These are phyloP conservation scores for Monosporozyma aquatica DNA, from an alignment of 805 yeast genomes.

Conservation along the genomic window DNA sequence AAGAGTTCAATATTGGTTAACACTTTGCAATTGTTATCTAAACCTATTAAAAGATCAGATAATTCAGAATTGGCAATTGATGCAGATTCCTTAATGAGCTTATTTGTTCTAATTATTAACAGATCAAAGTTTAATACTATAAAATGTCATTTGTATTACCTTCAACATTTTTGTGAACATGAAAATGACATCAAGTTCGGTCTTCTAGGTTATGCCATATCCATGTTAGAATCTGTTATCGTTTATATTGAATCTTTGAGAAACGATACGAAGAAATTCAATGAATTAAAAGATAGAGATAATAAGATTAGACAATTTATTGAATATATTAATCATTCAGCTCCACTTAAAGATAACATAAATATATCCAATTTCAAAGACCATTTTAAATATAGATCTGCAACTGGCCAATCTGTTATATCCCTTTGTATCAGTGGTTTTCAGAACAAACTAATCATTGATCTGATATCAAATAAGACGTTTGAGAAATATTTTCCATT, in stretches of 20 bases:
- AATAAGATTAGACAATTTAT: slow-evolving; percentile 16
- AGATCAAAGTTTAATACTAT: slow-evolving; percentile 51
- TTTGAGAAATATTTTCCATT: slow-evolving; percentile 44
- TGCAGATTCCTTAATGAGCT: slow-evolving; percentile 74
- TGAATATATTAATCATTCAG: slow-evolving; percentile 21
- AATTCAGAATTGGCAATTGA: slow-evolving; percentile 35
- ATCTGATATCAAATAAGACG: slow-evolving; percentile 33
- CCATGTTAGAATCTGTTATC: slow-evolving; percentile 78
- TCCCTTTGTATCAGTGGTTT: slow-evolving; percentile 49
- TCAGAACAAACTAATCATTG: slow-evolving; percentile 37
- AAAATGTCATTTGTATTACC: slow-evolving; percentile 56
- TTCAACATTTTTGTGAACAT: slow-evolving; percentile 41
- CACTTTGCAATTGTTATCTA: slow-evolving; percentile 45
- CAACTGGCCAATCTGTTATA: slow-evolving; percentile 63
- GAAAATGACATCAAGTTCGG: slow-evolving; percentile 46
- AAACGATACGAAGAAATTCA: not conserved
- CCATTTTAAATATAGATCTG: slow-evolving; percentile 34
- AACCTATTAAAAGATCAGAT: not conserved
- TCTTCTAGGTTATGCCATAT: slow-evolving; percentile 61
- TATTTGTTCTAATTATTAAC: slow-evolving; percentile 61
- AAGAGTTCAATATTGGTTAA: slow-evolving; percentile 43
- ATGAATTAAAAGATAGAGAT: slow-evolving; percentile 1
- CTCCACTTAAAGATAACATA: slow-evolving; percentile 25
- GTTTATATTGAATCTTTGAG: slow-evolving; percentile 32
- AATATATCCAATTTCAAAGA: slow-evolving; percentile 7